Evolutionary conservation across 495 filamentous ascomycete genomes (phyloP).

Genomic region (Staphylotrichum longicolle): DNA sequence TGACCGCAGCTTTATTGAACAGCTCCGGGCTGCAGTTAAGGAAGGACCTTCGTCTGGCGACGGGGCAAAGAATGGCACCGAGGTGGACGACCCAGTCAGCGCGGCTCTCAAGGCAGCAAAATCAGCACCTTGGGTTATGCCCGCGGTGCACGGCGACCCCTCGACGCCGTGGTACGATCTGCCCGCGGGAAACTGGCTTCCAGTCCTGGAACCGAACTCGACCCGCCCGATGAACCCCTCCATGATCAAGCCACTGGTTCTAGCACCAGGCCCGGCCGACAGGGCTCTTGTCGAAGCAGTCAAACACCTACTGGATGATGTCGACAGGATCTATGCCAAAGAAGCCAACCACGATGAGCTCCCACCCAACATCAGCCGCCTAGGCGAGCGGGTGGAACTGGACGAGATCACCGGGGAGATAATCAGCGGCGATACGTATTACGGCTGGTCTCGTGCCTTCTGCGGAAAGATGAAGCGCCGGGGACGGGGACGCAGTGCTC

Average conservation of each 20-base stretch:
- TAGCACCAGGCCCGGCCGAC: constrained; percentile 69
- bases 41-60: constrained; percentile 37
- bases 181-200: constrained; percentile 78
- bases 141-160: constrained; percentile 72
- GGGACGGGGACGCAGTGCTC: constrained; percentile 36
- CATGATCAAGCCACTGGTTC: constrained; percentile 70
- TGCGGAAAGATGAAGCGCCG: constrained; percentile 77
- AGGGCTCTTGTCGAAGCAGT: constrained; percentile 62
- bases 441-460: constrained; percentile 80
- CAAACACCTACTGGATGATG: constrained; percentile 65
- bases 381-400: constrained; percentile 65
- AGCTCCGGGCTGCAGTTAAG: constrained; percentile 58
- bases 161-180: constrained; percentile 78
- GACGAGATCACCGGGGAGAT: constrained; percentile 62
- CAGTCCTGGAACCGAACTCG: constrained; percentile 73
- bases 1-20: constrained; percentile 52
- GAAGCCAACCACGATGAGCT: constrained; percentile 35
- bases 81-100: constrained; percentile 14
- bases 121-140: constrained; percentile 67
- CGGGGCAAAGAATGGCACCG: constrained; percentile 1
- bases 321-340: constrained; percentile 60
- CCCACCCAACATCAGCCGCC: constrained; percentile 61
- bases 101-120: constrained; percentile 39
- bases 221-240: constrained; percentile 67
- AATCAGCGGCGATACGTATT: constrained; percentile 67